phyloP scores from a whole-genome alignment of 108 stramenopile genomes.

The Nitzschia sp. region DNA sequence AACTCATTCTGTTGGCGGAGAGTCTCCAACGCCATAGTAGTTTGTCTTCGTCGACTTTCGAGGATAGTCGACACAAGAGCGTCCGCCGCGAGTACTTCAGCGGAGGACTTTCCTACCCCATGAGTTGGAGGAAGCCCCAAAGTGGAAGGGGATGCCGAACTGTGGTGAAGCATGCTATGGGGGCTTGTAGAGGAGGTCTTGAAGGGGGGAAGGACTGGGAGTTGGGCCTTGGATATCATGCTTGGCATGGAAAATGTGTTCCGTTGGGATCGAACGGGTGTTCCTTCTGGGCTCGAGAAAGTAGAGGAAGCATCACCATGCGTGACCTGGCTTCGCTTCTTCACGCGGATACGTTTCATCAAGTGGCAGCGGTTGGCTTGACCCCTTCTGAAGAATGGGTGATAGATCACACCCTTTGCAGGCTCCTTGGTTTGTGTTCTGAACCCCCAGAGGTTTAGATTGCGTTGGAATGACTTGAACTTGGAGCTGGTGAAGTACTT shows the following conservation, averaged over 20 bases:
- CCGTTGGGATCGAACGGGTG: not conserved
- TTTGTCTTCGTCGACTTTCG: not conserved
- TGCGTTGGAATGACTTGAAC: slow-evolving; percentile 72
- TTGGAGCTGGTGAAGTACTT: slow-evolving; percentile 73
- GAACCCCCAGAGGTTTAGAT: slow-evolving; percentile 42
- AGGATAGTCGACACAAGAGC: not conserved
- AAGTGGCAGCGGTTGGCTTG: slow-evolving; percentile 10
- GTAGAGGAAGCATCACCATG: not conserved
- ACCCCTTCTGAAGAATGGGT: slow-evolving; percentile 25
- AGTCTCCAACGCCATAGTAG: not conserved
- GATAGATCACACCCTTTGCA: slow-evolving; percentile 33
- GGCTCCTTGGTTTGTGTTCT: slow-evolving; percentile 9
- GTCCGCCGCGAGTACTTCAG: not conserved
- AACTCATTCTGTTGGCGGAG: not conserved
- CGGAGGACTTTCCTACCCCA: not conserved
- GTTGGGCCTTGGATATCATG: not conserved
- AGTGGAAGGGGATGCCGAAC: not conserved
- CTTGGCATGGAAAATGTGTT: not conserved
- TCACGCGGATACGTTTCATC: slow-evolving; percentile 24
- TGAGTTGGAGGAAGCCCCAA: not conserved
- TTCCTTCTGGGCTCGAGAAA: not conserved
- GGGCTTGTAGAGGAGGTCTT: not conserved
- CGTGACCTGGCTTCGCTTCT: not conserved
- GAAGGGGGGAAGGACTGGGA: not conserved
- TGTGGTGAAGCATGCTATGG: not conserved